Evolutionary conservation across 495 filamentous ascomycete species (phyloP).

Genomic region (Talaromyces ruber): DNA sequence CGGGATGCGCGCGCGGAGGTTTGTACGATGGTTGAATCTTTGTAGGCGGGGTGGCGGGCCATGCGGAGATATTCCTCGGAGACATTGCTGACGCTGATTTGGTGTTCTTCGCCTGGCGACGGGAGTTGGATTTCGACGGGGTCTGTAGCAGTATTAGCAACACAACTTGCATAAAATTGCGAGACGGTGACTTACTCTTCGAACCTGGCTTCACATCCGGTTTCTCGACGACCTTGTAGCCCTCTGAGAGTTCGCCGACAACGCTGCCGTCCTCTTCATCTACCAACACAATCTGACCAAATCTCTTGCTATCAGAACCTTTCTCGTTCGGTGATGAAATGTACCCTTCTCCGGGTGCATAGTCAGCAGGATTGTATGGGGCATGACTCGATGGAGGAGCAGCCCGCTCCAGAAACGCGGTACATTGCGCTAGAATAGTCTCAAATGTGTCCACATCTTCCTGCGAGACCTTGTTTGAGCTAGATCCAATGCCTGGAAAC

Average conservation of each 20-base stretch:
- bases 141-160: conserved; percentile 38
- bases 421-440: conserved; percentile 92
- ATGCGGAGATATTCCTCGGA: conserved; percentile 73
- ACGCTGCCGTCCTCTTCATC: conserved; percentile 95
- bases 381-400: conserved; percentile 44
- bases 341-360: conserved; percentile 72
- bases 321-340: conserved; percentile 24
- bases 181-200: conserved; percentile 55
- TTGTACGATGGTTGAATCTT: conserved; percentile 76
- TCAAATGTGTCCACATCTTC: conserved; percentile 95
- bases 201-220: conserved; percentile 67
- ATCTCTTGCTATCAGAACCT: conserved; percentile 31
- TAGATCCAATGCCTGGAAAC: conserved; percentile 65
- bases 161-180: no score
- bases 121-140: conserved; percentile 89
- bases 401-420: conserved; percentile 79
- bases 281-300: conserved; percentile 82
- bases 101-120: conserved; percentile 56
- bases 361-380: conserved; percentile 73
- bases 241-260: conserved; percentile 81
- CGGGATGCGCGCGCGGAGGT: conserved; percentile 86
- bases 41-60: conserved; percentile 81
- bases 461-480: conserved; percentile 58
- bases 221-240: conserved; percentile 71
- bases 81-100: conserved; percentile 65